Conservation (phyloP, 768 basidiomycete species). For the Lactarius trivialis region DNA sequence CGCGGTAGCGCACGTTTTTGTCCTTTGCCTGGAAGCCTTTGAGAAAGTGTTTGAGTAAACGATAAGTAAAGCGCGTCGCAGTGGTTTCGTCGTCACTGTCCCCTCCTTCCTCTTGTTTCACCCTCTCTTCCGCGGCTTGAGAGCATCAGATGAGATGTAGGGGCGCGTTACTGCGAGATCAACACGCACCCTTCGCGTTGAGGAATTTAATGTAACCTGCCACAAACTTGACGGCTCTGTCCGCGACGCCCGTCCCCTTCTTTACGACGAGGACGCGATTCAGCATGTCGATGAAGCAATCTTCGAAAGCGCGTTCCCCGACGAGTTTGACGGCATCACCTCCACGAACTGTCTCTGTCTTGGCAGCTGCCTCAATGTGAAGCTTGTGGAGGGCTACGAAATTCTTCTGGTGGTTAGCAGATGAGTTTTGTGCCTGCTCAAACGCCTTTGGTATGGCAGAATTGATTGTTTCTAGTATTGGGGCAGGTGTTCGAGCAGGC, state of each 20-base stretch:
- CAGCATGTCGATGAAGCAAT: slow-evolving; percentile 53
- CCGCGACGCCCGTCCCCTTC: slow-evolving; percentile 72
- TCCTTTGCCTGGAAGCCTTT: slow-evolving; percentile 81
- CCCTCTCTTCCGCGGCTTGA: slow-evolving; percentile 32
- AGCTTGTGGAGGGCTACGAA: slow-evolving; percentile 75
- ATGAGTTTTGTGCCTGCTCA: slow-evolving; percentile 66
- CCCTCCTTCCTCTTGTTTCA: slow-evolving; percentile 31
- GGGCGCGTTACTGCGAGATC: not conserved
- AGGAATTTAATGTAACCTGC: slow-evolving; percentile 71
- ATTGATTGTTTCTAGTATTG: slow-evolving; percentile 28
- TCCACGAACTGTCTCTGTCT: slow-evolving; percentile 43
- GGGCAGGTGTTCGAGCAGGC: slow-evolving; percentile 28
- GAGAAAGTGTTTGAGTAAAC: slow-evolving; percentile 51
- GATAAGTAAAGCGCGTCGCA: slow-evolving; percentile 43
- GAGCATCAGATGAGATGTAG: not conserved
- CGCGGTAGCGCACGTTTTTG: slow-evolving; percentile 78
- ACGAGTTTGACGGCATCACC: slow-evolving; percentile 48
- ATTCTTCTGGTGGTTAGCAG: slow-evolving; percentile 88
- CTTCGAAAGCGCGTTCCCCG: slow-evolving; percentile 76
- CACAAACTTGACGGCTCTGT: slow-evolving; percentile 76
- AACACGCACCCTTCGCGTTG: slow-evolving; percentile 61
- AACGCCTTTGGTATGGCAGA: slow-evolving; percentile 57
- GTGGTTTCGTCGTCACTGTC: slow-evolving; percentile 43
- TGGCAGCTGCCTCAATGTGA: slow-evolving; percentile 54
- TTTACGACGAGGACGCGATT: slow-evolving; percentile 60